Percentiles rank a stretch among this genome's conserved stretches.
phyloP scores from a whole-genome alignment of 208 protist species.

The Wallacemonas rigidus region DNA sequence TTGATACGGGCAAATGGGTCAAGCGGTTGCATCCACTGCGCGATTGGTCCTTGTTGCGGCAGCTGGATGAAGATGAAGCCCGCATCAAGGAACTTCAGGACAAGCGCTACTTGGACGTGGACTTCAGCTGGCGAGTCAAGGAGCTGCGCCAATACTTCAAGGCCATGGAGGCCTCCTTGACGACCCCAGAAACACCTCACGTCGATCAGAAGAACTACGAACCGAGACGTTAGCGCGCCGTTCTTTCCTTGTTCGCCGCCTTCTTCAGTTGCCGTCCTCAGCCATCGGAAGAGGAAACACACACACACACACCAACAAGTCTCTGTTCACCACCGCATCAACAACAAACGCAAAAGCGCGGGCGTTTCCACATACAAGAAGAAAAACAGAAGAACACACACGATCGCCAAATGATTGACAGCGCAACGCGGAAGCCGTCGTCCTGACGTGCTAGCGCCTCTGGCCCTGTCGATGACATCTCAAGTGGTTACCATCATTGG shows the following conservation, averaged over 20 bases:
- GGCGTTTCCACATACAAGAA: neutral
- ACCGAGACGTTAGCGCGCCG: neutral
- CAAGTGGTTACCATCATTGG: neutral
- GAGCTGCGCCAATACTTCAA: slow-evolving; percentile 77
- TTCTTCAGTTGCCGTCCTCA: too few relatives aligned
- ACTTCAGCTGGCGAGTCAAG: slow-evolving; percentile 81
- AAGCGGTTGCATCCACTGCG: slow-evolving; percentile 78
- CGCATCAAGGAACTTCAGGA: slow-evolving; percentile 71
- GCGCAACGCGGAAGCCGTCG: too few relatives aligned
- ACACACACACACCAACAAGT: neutral
- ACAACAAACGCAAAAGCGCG: neutral
- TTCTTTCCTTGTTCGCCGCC: too few relatives aligned
- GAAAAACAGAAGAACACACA: slow-evolving; percentile 11
- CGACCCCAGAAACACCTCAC: slow-evolving; percentile 17
- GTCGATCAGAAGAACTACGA: slow-evolving; percentile 15
- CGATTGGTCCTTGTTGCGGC: slow-evolving; percentile 81
- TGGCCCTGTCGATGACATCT: neutral
- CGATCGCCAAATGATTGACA: neutral
- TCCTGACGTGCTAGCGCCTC: too few relatives aligned
- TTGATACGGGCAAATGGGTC: slow-evolving; percentile 85
- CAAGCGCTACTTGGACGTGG: slow-evolving; percentile 75
- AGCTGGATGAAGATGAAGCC: slow-evolving; percentile 87
- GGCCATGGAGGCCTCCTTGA: slow-evolving; percentile 52
- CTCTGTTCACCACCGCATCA: neutral
- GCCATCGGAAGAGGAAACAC: neutral